Evolutionary conservation across 306 rosid species (phyloP).

Genomic region (Urtica urens): DNA sequence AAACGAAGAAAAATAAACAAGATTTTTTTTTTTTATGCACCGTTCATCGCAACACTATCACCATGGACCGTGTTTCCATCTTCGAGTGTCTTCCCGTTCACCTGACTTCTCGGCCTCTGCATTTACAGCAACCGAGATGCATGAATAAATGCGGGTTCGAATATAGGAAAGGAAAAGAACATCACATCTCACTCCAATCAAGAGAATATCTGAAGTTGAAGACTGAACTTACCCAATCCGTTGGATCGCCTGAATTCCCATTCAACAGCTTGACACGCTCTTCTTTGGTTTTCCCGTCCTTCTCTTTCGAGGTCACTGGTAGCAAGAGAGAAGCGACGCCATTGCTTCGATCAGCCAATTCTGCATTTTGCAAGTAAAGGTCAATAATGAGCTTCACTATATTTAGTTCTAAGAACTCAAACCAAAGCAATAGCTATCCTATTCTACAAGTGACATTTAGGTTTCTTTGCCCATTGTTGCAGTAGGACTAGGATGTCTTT

Average conservation of each 20-base stretch:
- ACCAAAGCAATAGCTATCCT: neutral
- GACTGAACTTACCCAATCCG: conserved; percentile 61
- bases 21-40: conserved; percentile 28
- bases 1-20: conserved; percentile 6
- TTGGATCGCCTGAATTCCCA: conserved; percentile 75
- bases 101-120: conserved; percentile 91
- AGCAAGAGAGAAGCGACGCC: conserved; percentile 42
- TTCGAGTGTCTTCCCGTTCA: conserved; percentile 77
- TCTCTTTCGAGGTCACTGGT: conserved; percentile 73
- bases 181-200: neutral
- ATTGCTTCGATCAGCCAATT: conserved; percentile 71
- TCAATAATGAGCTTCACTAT: conserved; percentile 20
- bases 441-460: too few species aligned
- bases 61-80: conserved; percentile 56
- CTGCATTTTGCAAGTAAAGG: conserved; percentile 31
- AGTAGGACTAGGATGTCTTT: too few species aligned
- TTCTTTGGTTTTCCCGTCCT: conserved; percentile 60
- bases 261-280: conserved; percentile 86
- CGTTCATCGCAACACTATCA: conserved; percentile 55
- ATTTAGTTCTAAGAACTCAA: neutral
- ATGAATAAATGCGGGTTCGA: conserved; percentile 7
- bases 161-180: neutral
- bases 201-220: neutral
- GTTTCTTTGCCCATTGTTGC: too few species aligned
- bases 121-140: neutral